phyloP scores from a whole-genome alignment of 148 eudicot species.

The Rhododendron simsii region DNA sequence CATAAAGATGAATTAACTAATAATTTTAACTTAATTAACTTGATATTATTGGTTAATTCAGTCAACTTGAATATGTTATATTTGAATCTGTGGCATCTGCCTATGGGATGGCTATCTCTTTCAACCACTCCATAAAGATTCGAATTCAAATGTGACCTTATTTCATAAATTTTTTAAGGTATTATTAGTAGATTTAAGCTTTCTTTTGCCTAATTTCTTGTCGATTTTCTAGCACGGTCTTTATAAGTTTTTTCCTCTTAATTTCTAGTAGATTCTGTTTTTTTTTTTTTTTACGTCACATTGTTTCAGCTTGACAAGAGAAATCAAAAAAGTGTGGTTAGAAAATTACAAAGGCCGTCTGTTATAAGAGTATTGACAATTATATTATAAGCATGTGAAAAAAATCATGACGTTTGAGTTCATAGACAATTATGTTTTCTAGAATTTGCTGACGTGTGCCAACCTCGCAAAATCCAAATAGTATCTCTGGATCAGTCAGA shows the following conservation, averaged over 20 bases:
- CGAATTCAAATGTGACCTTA: neutral
- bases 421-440: neutral
- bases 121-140: neutral
- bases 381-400: too few relatives aligned
- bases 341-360: too few relatives aligned
- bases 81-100: neutral
- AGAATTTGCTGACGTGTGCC: neutral
- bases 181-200: neutral
- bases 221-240: neutral
- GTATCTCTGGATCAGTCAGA: too few relatives aligned
- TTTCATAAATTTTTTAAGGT: neutral
- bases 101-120: neutral
- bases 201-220: neutral
- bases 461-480: neutral
- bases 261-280: neutral
- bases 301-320: too few relatives aligned
- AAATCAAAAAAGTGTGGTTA: too few relatives aligned
- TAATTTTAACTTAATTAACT: too few relatives aligned
- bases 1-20: neutral
- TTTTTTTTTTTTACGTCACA: neutral
- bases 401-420: neutral
- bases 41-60: neutral
- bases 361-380: too few relatives aligned
- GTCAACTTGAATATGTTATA: neutral
- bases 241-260: too few relatives aligned